phyloP scores from a whole-genome alignment of 768 basidiomycete genomes.

The Termitomyces sp. region DNA sequence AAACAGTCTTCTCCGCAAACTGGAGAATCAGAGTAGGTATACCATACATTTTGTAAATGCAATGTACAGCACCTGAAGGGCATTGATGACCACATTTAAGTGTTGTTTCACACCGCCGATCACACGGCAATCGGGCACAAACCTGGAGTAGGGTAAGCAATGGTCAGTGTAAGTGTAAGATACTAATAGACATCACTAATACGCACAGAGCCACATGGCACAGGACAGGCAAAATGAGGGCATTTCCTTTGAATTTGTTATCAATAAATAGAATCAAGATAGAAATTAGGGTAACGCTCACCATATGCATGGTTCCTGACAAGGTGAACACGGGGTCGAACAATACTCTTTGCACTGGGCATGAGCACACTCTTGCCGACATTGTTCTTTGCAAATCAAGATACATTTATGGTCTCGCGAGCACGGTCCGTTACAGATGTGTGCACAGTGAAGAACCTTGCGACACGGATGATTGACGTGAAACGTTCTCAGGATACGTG shows the following conservation, averaged over 20 bases:
- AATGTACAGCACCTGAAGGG: slow-evolving; percentile 50
- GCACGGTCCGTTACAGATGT: slow-evolving; percentile 48
- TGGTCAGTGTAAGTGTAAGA: background rate
- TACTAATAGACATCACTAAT: background rate
- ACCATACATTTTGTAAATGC: background rate
- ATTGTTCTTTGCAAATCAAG: slow-evolving; percentile 39
- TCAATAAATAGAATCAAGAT: background rate
- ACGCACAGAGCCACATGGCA: slow-evolving; percentile 69
- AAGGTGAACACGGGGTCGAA: slow-evolving; percentile 55
- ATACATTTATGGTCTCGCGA: slow-evolving; percentile 49
- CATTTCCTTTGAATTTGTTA: slow-evolving; percentile 40
- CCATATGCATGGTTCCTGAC: slow-evolving; percentile 62
- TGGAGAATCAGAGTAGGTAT: slow-evolving; percentile 19
- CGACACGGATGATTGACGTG: slow-evolving; percentile 51
- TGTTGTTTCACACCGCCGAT: slow-evolving; percentile 43
- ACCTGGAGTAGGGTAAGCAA: slow-evolving; percentile 34
- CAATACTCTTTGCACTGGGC: slow-evolving; percentile 46
- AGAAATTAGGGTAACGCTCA: slow-evolving; percentile 6
- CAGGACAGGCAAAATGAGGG: slow-evolving; percentile 49
- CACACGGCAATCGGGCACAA: slow-evolving; percentile 65
- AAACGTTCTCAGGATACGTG: slow-evolving; percentile 23
- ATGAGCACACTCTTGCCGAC: slow-evolving; percentile 56
- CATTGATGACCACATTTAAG: slow-evolving; percentile 63
- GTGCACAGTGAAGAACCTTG: slow-evolving; percentile 51
- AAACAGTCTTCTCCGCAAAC: slow-evolving; percentile 68